Conservation (phyloP, 352 stramenopile species). For the Phytophthora hibernalis region DNA sequence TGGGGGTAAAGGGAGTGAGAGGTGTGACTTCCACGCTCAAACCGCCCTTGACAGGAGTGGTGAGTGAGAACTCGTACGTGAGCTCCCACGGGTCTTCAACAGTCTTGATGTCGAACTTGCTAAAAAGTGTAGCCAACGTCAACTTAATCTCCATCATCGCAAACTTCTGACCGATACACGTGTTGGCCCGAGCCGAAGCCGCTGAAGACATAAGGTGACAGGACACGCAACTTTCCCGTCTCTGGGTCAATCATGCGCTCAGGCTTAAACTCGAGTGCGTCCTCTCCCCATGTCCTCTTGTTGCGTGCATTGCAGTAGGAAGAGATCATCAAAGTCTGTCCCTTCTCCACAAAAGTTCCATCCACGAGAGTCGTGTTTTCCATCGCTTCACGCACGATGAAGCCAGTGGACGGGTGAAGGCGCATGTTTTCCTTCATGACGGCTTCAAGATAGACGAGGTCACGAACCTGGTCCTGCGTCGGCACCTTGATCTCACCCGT, state of each 20-base stretch:
- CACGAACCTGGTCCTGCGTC: conserved; percentile 48
- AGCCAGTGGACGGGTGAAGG: conserved; percentile 63
- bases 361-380: conserved; percentile 41
- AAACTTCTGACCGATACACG: conserved; percentile 56
- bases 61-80: conserved; percentile 61
- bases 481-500: conserved; percentile 37
- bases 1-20: conserved; percentile 14
- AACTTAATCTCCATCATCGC: conserved; percentile 73
- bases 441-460: conserved; percentile 68
- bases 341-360: conserved; percentile 38
- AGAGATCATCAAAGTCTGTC: conserved; percentile 33
- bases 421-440: conserved; percentile 73
- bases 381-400: conserved; percentile 59
- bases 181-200: conserved; percentile 64
- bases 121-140: conserved; percentile 52
- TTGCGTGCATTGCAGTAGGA: conserved; percentile 45
- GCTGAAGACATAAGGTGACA: conserved; percentile 37
- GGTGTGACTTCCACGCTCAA: conserved; percentile 37
- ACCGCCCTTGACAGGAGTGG: conserved; percentile 45
- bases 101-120: conserved; percentile 56
- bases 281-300: conserved; percentile 52
- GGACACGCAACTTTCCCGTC: conserved; percentile 41
- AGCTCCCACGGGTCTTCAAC: conserved; percentile 50
- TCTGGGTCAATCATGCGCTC: conserved; percentile 64
- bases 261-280: conserved; percentile 61